Percentiles rank a stretch among this genome's conserved stretches.
Evolutionary conservation across 805 yeast species (phyloP).

Genomic region (Cyberlindnera euphorbiae): DNA sequence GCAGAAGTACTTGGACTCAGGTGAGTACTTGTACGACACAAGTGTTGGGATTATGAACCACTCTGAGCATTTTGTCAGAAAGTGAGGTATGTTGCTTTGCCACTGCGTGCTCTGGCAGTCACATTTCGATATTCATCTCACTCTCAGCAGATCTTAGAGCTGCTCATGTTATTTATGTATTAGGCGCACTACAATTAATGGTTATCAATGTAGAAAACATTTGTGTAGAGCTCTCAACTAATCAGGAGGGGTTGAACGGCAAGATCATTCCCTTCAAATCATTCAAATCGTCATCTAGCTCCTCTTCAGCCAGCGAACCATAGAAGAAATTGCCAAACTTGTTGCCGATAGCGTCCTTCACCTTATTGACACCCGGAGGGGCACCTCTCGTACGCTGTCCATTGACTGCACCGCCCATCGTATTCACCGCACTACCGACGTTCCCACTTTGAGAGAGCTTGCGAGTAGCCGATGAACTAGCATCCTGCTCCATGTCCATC

Average conservation of each 20-base stretch:
- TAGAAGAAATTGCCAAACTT: conserved; percentile 9
- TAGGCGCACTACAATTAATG: background rate
- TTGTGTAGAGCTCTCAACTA: background rate
- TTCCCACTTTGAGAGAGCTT: background rate
- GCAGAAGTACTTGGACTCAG: conserved; percentile 67
- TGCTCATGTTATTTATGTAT: conserved; percentile 1
- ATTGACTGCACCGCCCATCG: background rate
- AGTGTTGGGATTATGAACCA: conserved; percentile 64
- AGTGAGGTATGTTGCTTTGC: conserved; percentile 30
- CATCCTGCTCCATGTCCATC: conserved; percentile 4
- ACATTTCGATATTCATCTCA: too few relatives aligned
- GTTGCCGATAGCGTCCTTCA: background rate
- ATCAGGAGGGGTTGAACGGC: conserved; percentile 25
- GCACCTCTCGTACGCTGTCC: background rate
- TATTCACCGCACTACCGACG: background rate
- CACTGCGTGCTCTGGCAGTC: too few relatives aligned
- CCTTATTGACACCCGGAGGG: background rate
- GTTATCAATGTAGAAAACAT: background rate
- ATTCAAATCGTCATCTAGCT: conserved; percentile 20
- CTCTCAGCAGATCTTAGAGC: too few relatives aligned
- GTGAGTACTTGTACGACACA: conserved; percentile 80
- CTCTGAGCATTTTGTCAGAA: conserved; percentile 69
- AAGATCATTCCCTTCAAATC: conserved; percentile 19
- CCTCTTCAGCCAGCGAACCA: conserved; percentile 16
- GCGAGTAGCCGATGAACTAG: background rate